Evolutionary conservation across 306 rosid species (phyloP).

Genomic region (Begonia masoniana): DNA sequence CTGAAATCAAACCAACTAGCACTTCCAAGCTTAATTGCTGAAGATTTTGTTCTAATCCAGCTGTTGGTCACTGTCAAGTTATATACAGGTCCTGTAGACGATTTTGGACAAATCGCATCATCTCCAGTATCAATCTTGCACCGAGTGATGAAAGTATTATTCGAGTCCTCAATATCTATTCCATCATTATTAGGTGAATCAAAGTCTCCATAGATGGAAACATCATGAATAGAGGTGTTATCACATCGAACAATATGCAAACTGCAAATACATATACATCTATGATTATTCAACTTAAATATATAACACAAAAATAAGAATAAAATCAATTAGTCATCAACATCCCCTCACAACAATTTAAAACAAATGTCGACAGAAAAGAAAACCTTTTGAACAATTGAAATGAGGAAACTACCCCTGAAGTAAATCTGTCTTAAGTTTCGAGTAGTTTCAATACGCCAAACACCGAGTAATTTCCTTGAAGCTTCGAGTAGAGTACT

Average conservation of each 20-base stretch:
- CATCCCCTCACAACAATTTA: too few relatives aligned
- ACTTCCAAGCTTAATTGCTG: conserved; percentile 86
- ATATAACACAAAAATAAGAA: too few relatives aligned
- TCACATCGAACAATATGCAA: conserved; percentile 67
- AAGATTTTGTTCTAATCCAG: conserved; percentile 87
- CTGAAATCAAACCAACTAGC: conserved; percentile 73
- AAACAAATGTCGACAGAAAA: too few relatives aligned
- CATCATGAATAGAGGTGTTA: conserved; percentile 36
- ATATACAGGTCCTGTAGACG: conserved; percentile 52
- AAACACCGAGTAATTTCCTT: too few relatives aligned
- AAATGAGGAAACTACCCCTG: too few relatives aligned
- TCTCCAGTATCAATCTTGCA: conserved; percentile 87
- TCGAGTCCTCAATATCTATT: conserved; percentile 89
- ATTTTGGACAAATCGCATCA: conserved; percentile 89
- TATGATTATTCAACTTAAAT: too few relatives aligned
- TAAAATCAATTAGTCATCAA: too few relatives aligned
- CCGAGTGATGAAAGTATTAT: conserved; percentile 55
- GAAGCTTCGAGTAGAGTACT: too few relatives aligned
- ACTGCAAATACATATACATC: conserved; percentile 31
- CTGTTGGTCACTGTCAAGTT: conserved; percentile 54
- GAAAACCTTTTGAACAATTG: too few relatives aligned
- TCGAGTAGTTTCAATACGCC: too few relatives aligned
- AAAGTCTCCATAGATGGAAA: conserved; percentile 70
- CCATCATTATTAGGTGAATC: conserved; percentile 89
- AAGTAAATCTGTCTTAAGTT: too few relatives aligned